Conservation (phyloP, 1,284 basidiomycete species). For the Kwoniella shivajii region DNA sequence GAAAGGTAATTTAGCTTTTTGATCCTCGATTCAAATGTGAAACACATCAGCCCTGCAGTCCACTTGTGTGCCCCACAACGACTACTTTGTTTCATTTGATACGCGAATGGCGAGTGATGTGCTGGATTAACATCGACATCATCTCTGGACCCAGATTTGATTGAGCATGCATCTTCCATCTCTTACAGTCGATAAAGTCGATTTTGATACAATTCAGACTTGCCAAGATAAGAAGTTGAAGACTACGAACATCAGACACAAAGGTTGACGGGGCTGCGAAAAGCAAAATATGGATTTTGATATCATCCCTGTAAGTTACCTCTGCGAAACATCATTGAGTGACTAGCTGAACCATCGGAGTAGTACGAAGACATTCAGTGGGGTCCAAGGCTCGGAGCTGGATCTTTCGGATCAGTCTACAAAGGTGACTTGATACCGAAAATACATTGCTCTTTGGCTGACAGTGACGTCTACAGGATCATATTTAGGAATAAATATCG, state of each 20-base stretch:
- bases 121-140: constrained; percentile 1
- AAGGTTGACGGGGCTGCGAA: background rate
- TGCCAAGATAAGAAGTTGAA: background rate
- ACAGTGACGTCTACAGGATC: constrained; percentile 59
- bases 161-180: background rate
- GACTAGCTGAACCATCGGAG: constrained; percentile 1
- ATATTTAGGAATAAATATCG: constrained; percentile 93
- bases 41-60: constrained; percentile 5
- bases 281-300: constrained; percentile 63
- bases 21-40: constrained; percentile 14
- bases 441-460: background rate
- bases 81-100: constrained; percentile 1
- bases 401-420: constrained; percentile 90
- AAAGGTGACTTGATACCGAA: constrained; percentile 64
- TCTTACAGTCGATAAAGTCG: background rate
- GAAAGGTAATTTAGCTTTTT: too few species aligned
- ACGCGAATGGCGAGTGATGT: background rate
- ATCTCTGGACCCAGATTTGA: too few species aligned
- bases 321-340: background rate
- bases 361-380: constrained; percentile 86
- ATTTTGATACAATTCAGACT: background rate
- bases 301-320: constrained; percentile 69
- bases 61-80: background rate
- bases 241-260: background rate
- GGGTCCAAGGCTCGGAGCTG: constrained; percentile 78